Evolutionary conservation across 1,139 yeast species (phyloP), one percentile per base, ranked within the genome.

Genomic region (Yamadazyma diospyri): DNA sequence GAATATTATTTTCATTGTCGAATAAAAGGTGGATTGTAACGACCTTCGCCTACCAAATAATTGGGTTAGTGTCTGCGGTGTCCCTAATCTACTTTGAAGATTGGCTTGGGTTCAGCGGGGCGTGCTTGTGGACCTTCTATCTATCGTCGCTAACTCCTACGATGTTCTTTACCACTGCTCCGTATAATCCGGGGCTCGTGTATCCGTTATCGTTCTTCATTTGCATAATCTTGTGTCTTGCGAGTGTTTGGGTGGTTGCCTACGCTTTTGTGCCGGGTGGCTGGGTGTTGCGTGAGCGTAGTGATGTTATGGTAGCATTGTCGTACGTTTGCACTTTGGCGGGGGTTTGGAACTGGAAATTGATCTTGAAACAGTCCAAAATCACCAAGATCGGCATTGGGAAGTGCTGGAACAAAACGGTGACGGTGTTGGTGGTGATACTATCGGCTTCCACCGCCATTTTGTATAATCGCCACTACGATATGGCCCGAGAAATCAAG

Each of bases 181-280:
- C 76, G n/a, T 72, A 76, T 51, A 64, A 75, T 41, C 80, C 87
- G 19, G 78, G 78, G 5, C 48, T 66, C 19, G 51, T 77, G 1
- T 83, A 81, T 52, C 74, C 78, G 9, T 40, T 78, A 5, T 81
- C 81, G 1, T 71, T 80, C 35, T 55, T 82, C 11, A 52, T 78
- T 35, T 66, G 76, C 40, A 62, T 82, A 29, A 40, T 84, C 5
- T 57, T 84, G 26, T 64, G 78, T 11, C 69, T 92, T 41, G 92
- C 85, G 10, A 92, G 89, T 57, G 95, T 92, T 32, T 92, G 97
- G 97, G 79, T 84, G 34, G 98, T 92, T 25, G 98, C 98, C 0
- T 92, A 92, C 57, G 98, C 98, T 0, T 92, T 92, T 61, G 98
- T 92, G 32, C 98, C 98, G 11, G 92, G 86, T 41, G 98, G 98